phyloP scores from a whole-genome alignment of 2,329 filamentous ascomycete genomes.

The Colletotrichum cordylinicola region DNA sequence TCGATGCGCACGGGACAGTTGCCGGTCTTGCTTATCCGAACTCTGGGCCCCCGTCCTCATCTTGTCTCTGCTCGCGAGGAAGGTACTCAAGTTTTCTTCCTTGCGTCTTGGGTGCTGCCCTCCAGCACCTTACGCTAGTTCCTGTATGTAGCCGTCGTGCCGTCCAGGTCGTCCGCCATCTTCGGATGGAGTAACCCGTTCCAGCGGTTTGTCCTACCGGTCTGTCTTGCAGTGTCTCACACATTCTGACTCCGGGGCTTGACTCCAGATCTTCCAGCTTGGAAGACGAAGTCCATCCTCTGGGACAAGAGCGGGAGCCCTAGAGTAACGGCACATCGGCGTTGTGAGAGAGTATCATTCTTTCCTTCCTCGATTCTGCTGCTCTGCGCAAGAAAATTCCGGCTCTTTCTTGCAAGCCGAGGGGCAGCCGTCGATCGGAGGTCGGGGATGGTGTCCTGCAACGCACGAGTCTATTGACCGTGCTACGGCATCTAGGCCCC shows the following conservation, averaged over 20 bases:
- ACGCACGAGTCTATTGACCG: not conserved
- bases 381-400: not conserved
- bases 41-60: not conserved
- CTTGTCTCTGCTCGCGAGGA: not conserved
- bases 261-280: not conserved
- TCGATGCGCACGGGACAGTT: constrained; percentile 6
- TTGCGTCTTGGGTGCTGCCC: constrained; percentile 1
- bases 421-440: not conserved
- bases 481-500: not conserved
- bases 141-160: constrained; percentile 3
- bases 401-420: not conserved
- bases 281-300: not conserved
- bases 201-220: not conserved
- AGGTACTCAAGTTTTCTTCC: not conserved
- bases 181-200: constrained; percentile 13
- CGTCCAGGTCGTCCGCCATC: not conserved
- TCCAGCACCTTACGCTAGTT: not conserved
- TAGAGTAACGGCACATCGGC: not conserved
- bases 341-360: not conserved
- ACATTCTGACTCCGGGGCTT: not conserved
- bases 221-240: constrained; percentile 6
- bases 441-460: constrained; percentile 3
- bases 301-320: not conserved
- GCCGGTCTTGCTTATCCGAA: constrained; percentile 17
- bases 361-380: not conserved